phyloP scores from a whole-genome alignment of 108 stramenopile species.

The Cyclotella cryptica region DNA sequence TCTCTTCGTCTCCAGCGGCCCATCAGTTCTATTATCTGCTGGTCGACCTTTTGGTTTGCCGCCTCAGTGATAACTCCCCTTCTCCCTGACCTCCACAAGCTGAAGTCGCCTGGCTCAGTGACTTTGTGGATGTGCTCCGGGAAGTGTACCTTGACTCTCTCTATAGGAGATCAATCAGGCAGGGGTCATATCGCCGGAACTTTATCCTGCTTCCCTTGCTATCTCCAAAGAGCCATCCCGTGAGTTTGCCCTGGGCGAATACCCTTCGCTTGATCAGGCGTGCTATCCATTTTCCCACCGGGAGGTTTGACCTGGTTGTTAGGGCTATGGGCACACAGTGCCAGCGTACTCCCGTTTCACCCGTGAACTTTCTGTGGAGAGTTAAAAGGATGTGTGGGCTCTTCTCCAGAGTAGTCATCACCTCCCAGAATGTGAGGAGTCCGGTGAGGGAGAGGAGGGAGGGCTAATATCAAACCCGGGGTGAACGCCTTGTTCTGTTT shows the following conservation, averaged over 20 bases:
- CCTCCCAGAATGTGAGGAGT: slow-evolving; percentile 25
- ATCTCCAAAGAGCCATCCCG: slow-evolving; percentile 13
- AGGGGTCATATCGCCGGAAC: slow-evolving; percentile 12
- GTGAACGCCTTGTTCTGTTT: slow-evolving; percentile 23
- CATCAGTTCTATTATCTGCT: too few species aligned
- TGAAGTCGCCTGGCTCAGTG: background rate
- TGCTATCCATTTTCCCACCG: slow-evolving; percentile 7
- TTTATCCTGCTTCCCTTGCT: background rate
- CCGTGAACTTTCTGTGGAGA: slow-evolving; percentile 24
- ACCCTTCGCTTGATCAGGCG: slow-evolving; percentile 2
- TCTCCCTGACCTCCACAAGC: background rate
- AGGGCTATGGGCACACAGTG: slow-evolving; percentile 23
- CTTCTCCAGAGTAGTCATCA: background rate
- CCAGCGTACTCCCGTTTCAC: slow-evolving; percentile 14
- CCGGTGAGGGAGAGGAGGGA: slow-evolving; percentile 21
- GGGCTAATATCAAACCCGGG: background rate
- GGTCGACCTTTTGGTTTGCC: too few species aligned
- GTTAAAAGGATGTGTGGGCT: slow-evolving; percentile 17
- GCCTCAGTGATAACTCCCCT: too few species aligned
- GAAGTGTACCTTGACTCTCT: background rate
- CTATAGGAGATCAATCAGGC: background rate
- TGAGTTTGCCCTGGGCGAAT: background rate
- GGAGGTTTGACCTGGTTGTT: slow-evolving; percentile 2
- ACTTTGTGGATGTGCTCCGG: background rate
- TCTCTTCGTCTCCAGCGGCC: too few species aligned